Evolutionary conservation across 345 rosid genomes (phyloP), one percentile per base, ranked within the genome.

Genomic region (Sisymbrium irio): DNA sequence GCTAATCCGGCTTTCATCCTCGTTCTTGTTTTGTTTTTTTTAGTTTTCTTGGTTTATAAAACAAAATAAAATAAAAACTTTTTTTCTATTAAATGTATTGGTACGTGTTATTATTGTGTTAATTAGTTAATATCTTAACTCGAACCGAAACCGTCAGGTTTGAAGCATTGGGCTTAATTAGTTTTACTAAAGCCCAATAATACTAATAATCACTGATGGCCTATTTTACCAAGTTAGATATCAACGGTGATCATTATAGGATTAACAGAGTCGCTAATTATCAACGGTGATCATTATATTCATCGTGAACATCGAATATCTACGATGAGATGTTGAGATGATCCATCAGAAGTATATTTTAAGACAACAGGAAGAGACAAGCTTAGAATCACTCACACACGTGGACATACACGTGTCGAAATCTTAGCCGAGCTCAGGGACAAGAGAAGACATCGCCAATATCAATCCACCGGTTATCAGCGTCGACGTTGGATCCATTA

Each of bases 391-490:
- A 28, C n/a, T 50, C 41, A 62, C 2, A 64, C 65, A 56, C 75
- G 69, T 72, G 3, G 28, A 25, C 37, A 45, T 10, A 51, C 79
- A 76, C 71, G 79, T 69, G 60, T 54, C 28, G 36, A 27, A 22
- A 11, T 45, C n/a, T 12, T 13, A 8, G 12, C 1, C 27, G 5
- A 51, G 20, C n/a, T 75, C 46, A 76, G 7, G 80, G 80, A 45
- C 80, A 77, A 71, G 80, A 77, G n/a, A 77, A 77, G 25, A 77
- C 44, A 59, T 71, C 77, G 33, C 73, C 80, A 9, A 35, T 41
- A 59, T 77, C 80, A 6, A 77, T 33, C 80, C 80, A 77, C 9
- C 72, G 77, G 57, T 65, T 33, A 32, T 60, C 80, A 50, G n/a
- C 20, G 4, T 71, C 80, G 18, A 50, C 73, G 76, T 67, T 40